phyloP scores from a whole-genome alignment of 352 stramenopile genomes.

The Peronospora farinosa region DNA sequence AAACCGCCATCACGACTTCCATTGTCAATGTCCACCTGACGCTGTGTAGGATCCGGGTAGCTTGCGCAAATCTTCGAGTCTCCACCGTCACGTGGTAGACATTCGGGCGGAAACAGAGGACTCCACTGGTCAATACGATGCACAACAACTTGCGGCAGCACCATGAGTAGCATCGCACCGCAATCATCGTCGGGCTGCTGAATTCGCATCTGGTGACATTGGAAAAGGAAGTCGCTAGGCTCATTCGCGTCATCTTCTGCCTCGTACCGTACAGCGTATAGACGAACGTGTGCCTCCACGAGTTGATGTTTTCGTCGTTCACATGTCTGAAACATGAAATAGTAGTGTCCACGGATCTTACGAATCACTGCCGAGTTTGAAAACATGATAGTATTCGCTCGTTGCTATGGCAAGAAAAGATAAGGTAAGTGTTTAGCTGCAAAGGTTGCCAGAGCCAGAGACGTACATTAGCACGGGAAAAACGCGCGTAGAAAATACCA shows the following conservation, averaged over 20 bases:
- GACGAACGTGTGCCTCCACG: constrained; percentile 73
- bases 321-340: constrained; percentile 90
- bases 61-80: constrained; percentile 47
- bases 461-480: constrained; percentile 68
- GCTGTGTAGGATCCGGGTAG: constrained; percentile 70
- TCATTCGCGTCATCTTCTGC: constrained; percentile 37
- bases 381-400: constrained; percentile 85
- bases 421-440: not conserved
- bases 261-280: constrained; percentile 79
- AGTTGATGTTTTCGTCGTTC: constrained; percentile 87
- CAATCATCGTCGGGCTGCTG: constrained; percentile 83
- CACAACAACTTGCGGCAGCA: constrained; percentile 72
- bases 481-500: constrained; percentile 83
- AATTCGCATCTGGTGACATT: constrained; percentile 84
- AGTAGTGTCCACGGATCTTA: constrained; percentile 84
- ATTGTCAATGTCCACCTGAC: constrained; percentile 76
- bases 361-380: constrained; percentile 81
- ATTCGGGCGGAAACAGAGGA: constrained; percentile 75
- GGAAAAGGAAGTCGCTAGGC: constrained; percentile 51
- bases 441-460: not conserved
- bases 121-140: constrained; percentile 85
- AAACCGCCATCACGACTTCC: constrained; percentile 65
- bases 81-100: constrained; percentile 38
- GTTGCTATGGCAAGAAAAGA: constrained; percentile 41
- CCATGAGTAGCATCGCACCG: constrained; percentile 76